phyloP scores from a whole-genome alignment of 495 filamentous ascomycete genomes.

The Aspergillus coremiiformis region DNA sequence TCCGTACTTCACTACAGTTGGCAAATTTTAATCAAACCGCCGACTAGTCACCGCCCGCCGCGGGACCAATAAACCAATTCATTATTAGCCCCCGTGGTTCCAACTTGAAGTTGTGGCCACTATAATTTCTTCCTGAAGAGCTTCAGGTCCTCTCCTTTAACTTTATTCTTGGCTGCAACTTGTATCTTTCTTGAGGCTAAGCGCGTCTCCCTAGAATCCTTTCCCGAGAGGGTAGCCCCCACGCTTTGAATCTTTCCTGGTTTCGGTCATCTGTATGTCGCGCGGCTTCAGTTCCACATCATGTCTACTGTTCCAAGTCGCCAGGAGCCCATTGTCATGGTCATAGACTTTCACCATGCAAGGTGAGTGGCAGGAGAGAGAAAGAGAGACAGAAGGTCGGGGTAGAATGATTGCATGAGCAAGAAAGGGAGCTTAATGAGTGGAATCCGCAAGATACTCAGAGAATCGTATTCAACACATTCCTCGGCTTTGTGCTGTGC shows the following conservation, averaged over 20 bases:
- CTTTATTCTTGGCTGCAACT: not conserved
- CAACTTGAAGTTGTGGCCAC: not conserved
- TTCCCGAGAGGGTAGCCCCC: slow-evolving; percentile 6
- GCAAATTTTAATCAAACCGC: not conserved
- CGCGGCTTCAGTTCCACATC: slow-evolving; percentile 9
- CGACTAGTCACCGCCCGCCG: not conserved
- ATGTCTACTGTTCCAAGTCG: slow-evolving; percentile 29
- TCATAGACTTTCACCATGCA: slow-evolving; percentile 97
- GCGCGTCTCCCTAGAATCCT: not conserved
- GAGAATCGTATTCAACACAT: not conserved
- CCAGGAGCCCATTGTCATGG: slow-evolving; percentile 61
- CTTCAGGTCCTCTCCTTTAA: slow-evolving; percentile 9
- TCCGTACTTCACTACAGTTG: not conserved
- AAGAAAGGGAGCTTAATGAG: not conserved
- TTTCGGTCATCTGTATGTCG: slow-evolving; percentile 3
- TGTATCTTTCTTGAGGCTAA: not conserved
- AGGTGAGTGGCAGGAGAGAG: slow-evolving; percentile 41
- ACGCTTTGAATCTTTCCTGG: slow-evolving; percentile 20
- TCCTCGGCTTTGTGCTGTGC: not conserved
- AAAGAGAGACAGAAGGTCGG: not conserved
- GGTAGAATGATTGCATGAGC: not conserved
- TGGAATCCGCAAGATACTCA: not conserved
- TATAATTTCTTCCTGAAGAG: no score
- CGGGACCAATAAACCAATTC: not conserved
- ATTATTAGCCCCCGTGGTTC: not conserved